Conservation (phyloP, 805 yeast species). For the Jamesozyma spencerorum region DNA sequence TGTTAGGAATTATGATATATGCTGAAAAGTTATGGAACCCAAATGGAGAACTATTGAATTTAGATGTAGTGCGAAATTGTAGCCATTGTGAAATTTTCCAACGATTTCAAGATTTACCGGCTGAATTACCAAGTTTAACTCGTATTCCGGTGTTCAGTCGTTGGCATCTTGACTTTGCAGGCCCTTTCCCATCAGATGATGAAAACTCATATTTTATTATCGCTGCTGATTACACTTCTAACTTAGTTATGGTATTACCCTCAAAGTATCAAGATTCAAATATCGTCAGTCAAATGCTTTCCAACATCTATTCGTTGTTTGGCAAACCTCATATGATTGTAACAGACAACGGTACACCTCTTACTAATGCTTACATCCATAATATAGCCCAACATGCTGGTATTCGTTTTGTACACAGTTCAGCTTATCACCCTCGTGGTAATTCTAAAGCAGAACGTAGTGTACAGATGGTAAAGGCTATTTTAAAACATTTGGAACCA, state of each 20-base stretch:
- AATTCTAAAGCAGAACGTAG: too few species aligned
- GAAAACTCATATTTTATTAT: neutral
- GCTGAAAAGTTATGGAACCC: constrained; percentile 1
- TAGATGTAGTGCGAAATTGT: neutral
- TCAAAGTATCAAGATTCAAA: too few species aligned
- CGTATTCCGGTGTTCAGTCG: neutral
- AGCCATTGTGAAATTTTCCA: constrained; percentile 1
- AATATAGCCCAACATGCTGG: too few species aligned
- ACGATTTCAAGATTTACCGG: neutral
- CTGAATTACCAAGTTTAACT: neutral
- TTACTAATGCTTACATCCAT: too few species aligned
- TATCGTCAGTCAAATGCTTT: too few species aligned
- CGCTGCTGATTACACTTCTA: constrained; percentile 2
- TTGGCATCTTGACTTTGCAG: constrained; percentile 5
- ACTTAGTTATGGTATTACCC: too few species aligned
- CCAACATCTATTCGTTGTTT: too few species aligned
- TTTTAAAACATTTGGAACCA: too few species aligned
- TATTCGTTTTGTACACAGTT: too few species aligned
- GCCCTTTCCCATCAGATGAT: neutral
- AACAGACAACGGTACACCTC: constrained; percentile 3
- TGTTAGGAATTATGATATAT: neutral
- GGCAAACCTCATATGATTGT: neutral
- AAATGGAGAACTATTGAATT: neutral
- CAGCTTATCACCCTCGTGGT: too few species aligned
- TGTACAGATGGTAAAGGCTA: too few species aligned